Evolutionary conservation across 2,329 filamentous ascomycete genomes (phyloP).

Genomic region (Apiospora rasikravindrae): DNA sequence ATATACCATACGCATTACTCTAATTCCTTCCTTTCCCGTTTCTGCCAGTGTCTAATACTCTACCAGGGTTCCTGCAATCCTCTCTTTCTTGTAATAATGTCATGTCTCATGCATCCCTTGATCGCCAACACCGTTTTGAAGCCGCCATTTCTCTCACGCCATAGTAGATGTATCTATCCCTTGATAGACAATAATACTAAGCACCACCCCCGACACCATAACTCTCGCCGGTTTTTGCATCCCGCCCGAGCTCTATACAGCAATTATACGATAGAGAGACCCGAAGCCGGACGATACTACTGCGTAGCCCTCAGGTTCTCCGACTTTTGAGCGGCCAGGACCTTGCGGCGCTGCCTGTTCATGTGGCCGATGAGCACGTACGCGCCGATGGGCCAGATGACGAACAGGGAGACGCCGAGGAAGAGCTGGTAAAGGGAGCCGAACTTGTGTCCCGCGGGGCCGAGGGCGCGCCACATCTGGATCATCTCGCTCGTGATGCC

Average conservation of each 20-base stretch:
- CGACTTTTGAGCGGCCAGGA: conserved; percentile 67
- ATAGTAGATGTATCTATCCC: not conserved
- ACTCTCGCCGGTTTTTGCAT: not conserved
- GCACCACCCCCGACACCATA: not conserved
- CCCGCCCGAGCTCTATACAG: not conserved
- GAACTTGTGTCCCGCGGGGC: conserved; percentile 56
- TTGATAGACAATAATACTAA: not conserved
- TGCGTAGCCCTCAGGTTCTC: conserved; percentile 36
- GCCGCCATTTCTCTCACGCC: not conserved
- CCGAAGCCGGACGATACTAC: not conserved
- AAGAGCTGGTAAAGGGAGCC: conserved; percentile 65
- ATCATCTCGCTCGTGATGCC: conserved; percentile 88
- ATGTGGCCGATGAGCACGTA: conserved; percentile 94
- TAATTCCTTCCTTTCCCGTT: not conserved
- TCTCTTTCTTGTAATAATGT: not conserved
- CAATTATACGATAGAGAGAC: not conserved
- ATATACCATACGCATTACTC: not conserved
- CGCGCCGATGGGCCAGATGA: conserved; percentile 78
- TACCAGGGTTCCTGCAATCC: not conserved
- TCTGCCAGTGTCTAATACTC: not conserved
- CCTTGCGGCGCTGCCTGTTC: conserved; percentile 86
- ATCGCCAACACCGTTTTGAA: not conserved
- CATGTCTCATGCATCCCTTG: conserved; percentile 5
- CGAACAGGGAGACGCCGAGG: conserved; percentile 75
- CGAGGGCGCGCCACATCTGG: conserved; percentile 75